Conservation (phyloP, 1,139 yeast genomes). For the Candida sojae region DNA sequence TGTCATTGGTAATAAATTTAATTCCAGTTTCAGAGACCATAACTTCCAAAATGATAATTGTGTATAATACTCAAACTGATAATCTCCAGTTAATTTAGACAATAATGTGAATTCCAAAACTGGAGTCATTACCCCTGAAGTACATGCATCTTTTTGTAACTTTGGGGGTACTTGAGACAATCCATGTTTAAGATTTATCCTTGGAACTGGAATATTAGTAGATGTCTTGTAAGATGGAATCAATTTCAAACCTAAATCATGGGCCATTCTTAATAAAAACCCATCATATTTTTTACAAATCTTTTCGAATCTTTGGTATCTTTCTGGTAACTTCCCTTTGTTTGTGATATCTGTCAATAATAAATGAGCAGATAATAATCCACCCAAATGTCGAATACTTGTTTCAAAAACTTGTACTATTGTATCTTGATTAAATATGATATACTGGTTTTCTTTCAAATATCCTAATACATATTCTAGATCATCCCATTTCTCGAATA, state of each 20-base stretch:
- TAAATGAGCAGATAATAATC: slow-evolving; percentile 74
- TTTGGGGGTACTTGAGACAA: slow-evolving; percentile 41
- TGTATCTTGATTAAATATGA: slow-evolving; percentile 62
- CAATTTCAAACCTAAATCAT: slow-evolving; percentile 68
- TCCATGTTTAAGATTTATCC: slow-evolving; percentile 65
- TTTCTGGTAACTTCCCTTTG: slow-evolving; percentile 22
- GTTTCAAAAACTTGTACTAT: slow-evolving; percentile 87
- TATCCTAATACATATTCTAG: slow-evolving; percentile 52
- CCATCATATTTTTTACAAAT: slow-evolving; percentile 59
- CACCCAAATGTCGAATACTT: slow-evolving; percentile 78
- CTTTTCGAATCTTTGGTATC: slow-evolving; percentile 15
- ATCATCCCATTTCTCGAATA: slow-evolving; percentile 62
- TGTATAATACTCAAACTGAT: slow-evolving; percentile 64
- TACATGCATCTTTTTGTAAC: slow-evolving; percentile 67
- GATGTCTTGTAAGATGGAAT: slow-evolving; percentile 65
- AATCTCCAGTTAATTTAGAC: slow-evolving; percentile 72
- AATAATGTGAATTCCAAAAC: slow-evolving; percentile 76
- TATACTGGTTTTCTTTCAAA: slow-evolving; percentile 35
- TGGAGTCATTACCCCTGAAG: slow-evolving; percentile 86
- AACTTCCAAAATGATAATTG: slow-evolving; percentile 65
- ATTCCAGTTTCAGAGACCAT: slow-evolving; percentile 65
- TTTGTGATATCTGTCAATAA: slow-evolving; percentile 55
- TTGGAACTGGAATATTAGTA: slow-evolving; percentile 68
- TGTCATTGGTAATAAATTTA: slow-evolving; percentile 78
- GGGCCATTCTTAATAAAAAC: slow-evolving; percentile 64